phyloP scores from a whole-genome alignment of 495 filamentous ascomycete genomes.

The Immersiella caudata region DNA sequence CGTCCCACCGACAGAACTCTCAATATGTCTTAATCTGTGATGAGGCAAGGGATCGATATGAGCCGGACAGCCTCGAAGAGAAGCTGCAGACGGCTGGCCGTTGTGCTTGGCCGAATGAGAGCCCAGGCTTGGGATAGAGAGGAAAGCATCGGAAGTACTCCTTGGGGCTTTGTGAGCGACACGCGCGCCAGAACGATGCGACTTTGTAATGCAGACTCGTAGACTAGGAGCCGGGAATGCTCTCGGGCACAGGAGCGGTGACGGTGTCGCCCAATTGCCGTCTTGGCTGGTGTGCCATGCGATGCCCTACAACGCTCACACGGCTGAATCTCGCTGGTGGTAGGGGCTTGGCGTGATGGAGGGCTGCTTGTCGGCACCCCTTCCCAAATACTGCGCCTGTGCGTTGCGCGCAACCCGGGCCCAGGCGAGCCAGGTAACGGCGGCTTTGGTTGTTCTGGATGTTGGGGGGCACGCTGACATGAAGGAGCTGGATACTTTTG shows the following conservation, averaged over 20 bases:
- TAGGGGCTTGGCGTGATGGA: conserved; percentile 14
- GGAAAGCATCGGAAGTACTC: background rate
- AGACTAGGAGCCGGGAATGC: conserved; percentile 22
- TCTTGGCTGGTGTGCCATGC: conserved; percentile 1
- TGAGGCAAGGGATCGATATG: conserved; percentile 17
- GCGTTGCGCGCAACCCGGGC: conserved; percentile 6
- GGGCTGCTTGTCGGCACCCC: conserved; percentile 7
- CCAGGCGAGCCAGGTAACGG: conserved; percentile 11
- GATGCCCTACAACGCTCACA: background rate
- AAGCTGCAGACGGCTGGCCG: conserved; percentile 3
- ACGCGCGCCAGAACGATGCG: conserved; percentile 15
- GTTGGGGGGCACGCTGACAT: conserved; percentile 11
- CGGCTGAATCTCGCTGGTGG: background rate
- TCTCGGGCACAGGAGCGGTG: conserved; percentile 17
- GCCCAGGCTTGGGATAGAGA: background rate
- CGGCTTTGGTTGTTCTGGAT: conserved; percentile 12
- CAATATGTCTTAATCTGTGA: conserved; percentile 28
- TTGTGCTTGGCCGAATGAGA: conserved; percentile 17
- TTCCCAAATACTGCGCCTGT: conserved; percentile 3
- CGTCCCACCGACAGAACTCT: conserved; percentile 20
- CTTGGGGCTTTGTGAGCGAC: background rate
- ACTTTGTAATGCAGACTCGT: conserved; percentile 20
- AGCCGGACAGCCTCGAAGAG: conserved; percentile 25
- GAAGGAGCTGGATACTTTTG: background rate
- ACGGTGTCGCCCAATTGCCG: conserved; percentile 11